Conservation (phyloP, 2,329 filamentous ascomycete species). For the Claviceps pazoutovae region DNA sequence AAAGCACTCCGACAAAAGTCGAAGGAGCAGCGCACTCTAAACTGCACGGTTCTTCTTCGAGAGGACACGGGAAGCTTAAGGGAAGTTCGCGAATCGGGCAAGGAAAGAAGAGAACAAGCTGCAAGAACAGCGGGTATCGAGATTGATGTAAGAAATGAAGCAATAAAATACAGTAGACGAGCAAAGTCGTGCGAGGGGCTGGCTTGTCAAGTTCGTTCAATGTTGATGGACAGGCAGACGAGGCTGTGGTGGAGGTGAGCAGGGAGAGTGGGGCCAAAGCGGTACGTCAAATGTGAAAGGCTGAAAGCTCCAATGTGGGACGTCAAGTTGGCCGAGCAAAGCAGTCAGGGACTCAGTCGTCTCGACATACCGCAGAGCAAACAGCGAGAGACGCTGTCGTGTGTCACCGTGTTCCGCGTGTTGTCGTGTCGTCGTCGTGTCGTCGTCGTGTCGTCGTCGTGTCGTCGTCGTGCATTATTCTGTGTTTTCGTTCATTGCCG, state of each 20-base stretch:
- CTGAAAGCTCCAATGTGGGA: not conserved
- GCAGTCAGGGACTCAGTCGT: not conserved
- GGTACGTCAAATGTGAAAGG: not conserved
- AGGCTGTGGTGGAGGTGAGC: not conserved
- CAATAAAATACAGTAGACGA: conserved; percentile 4
- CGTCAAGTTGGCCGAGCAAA: not conserved
- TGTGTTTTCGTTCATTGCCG: not conserved
- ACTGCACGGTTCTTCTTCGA: not conserved
- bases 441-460: too few relatives aligned
- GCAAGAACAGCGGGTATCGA: not conserved
- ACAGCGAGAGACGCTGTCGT: not conserved
- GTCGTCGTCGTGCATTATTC: not conserved
- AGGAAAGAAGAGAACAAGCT: not conserved
- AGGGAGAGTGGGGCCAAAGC: conserved; percentile 1
- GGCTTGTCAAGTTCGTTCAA: not conserved
- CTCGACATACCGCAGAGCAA: not conserved
- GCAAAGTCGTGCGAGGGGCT: conserved; percentile 1
- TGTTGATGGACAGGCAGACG: not conserved
- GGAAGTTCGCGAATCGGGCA: not conserved
- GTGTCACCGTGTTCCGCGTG: not conserved
- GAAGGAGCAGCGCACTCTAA: not conserved
- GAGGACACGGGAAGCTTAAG: not conserved
- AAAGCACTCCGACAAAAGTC: not conserved
- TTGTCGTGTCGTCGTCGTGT: not conserved
- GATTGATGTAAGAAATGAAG: conserved; percentile 2